Evolutionary conservation across 202 grass and related monocot genomes (phyloP).

Genomic region (Thinopyrum obtusiflorum): DNA sequence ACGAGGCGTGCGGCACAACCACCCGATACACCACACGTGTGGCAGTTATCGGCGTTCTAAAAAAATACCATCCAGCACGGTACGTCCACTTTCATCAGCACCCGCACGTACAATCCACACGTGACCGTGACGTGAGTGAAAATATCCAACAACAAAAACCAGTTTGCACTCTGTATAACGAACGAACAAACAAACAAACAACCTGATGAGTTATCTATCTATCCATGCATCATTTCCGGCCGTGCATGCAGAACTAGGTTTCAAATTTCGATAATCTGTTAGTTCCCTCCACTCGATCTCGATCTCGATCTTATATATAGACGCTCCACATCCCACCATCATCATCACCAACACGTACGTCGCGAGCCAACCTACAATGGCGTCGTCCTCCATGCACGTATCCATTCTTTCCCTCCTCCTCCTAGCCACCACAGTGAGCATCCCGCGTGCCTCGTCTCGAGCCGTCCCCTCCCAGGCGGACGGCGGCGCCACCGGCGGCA

Average conservation of each 20-base stretch:
- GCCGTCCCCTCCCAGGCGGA: neutral
- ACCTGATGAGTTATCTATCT: neutral
- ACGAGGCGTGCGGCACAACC: too few relatives aligned
- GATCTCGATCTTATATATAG: neutral
- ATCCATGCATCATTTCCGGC: neutral
- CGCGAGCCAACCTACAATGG: neutral
- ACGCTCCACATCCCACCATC: neutral
- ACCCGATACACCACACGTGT: too few relatives aligned
- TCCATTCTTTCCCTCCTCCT: neutral
- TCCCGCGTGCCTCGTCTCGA: neutral
- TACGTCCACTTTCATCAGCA: neutral
- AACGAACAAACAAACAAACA: neutral
- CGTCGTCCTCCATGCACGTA: neutral
- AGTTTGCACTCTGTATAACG: neutral
- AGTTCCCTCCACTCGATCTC: slow-evolving; percentile 3
- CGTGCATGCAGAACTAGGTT: neutral
- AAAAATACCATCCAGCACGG: neutral
- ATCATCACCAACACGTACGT: neutral
- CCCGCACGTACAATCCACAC: neutral
- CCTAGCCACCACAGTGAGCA: neutral
- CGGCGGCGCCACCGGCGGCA: neutral
- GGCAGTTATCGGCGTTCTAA: too few relatives aligned
- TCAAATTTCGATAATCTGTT: slow-evolving; percentile 1
- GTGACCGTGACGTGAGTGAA: neutral
- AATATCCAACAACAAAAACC: neutral